Evolutionary conservation across 2,329 filamentous ascomycete genomes (phyloP), one percentile per base, ranked within the genome.

Genomic region (Aspergillus flavus): DNA sequence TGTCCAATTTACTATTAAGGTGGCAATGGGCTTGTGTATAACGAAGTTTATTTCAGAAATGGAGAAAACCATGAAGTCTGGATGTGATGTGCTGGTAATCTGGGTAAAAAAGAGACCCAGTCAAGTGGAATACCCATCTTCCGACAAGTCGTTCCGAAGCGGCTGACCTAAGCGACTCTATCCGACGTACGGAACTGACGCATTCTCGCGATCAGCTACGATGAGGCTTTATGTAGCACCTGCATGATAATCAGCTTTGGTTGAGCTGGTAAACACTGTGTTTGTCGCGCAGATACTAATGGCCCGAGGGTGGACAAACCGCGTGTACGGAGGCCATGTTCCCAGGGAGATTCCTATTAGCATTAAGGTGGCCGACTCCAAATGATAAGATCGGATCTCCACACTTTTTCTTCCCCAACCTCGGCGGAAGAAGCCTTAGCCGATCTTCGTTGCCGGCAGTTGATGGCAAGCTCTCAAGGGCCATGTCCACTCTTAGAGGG

Each of bases 391-490:
- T 23, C 36, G 61, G 45, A 26, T 54, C 70, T 69, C 72, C 72
- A 69, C 67, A 71, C 63, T 63, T n/a, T 50, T 11, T 26, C 6
- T 64, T 69, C 66, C 66, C 62, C 69, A 63, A 60, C 62, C 58
- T 58, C 50, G 54, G 68, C 73, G 75, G 75, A 61, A 72, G 69
- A 76, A 69, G 68, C 68, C 72, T 76, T 78, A 78, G 68, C 76
- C 76, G 76, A 78, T 73, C 71, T 70, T 63, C 70, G 65, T 58
- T 76, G 74, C 74, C 74, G 74, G 69, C 66, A 68, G 58, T 69
- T 68, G 58, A 66, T 66, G 63, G 61, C 65, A 65, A 59, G 61
- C 61, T 63, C 56, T 30, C 12, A 65, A 69, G 63, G 66, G 71
- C 61, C 67, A 57, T 71, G 65, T 61, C 56, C 60, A 46, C 64